Evolutionary conservation across 2,329 filamentous ascomycete species (phyloP), one percentile per base, ranked within the genome.

Genomic region (Fusarium falciforme): DNA sequence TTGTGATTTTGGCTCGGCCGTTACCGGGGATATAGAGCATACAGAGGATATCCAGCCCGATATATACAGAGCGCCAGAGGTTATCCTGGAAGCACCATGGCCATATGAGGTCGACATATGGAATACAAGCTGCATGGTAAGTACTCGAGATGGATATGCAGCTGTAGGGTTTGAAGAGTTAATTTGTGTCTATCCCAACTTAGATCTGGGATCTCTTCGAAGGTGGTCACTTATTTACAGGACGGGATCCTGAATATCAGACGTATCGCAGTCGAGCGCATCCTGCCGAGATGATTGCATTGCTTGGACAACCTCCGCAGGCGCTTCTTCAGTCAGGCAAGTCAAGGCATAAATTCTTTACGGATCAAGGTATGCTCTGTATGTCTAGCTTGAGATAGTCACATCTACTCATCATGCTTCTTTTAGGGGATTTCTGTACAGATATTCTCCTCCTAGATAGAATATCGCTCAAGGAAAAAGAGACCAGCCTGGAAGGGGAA

Each of bases 191-290:
- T 14, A 47, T 65, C 38, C 55, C 52, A 35, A 31, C 47, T 11
- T 63, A 87, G 86, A 83, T 86, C 31, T 89, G 86, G 87, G 80
- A 88, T 59, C 49, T 88, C 2, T 88, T 84, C 63, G 83, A 89
- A 79, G 84, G 85, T 5, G 78, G 72, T 0, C 82, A 81, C 27
- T 76, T 89, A 29, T 89, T 88, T 80, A 79, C 4, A 80, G 84
- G 47, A 44, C 22, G 81, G 0, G 85, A 86, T 59, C 80, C 82
- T 1, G 81, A 84, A 71, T 67, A 75, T 44, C 57, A 83, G 14
- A 79, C 35, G 0, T 88, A 87, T 55, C 77, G 82, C 11, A 85
- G 83, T 62, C 80, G 84, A 61, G 84, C 84, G 0, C 86, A 87
- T 74, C 83, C 89, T 22, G 85, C 86, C 1, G 85, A 88, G 66